Evolutionary conservation across 2,329 filamentous ascomycete genomes (phyloP), one percentile per base, ranked within the genome.

Genomic region (Talaromyces albobiverticillius): DNA sequence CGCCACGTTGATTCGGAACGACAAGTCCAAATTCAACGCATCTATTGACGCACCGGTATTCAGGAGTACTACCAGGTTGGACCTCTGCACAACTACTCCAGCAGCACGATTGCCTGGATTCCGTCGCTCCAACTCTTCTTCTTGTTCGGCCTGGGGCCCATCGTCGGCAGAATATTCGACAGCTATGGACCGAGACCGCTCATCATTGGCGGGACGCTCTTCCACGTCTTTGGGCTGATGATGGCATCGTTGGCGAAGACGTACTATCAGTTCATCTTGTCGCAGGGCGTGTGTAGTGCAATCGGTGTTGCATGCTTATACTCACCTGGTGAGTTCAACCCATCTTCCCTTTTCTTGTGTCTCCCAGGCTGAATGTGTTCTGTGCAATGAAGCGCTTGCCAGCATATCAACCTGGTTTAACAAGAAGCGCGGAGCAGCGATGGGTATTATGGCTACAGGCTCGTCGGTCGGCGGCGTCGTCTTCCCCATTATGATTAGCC

Each of bases 121-220:
- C 75, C 80, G 0, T 81, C 80, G 1, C 64, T 83, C 6, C 78
- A 84, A 57, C 69, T 79, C n/a, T 82, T 80, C 61, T 76, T 82
- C 62, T 77, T 86, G 75, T 79, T 81, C 63, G 70, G 64, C 38
- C 64, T 72, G 62, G 78, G 79, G 8, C 71, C 80, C 42, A 62
- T 80, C 11, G 76, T 83, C 14, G 86, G 86, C 2, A 81, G 80
- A 53, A 43, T 84, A 0, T 86, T 79, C 59, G 85, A 88, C 62
- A 79, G 75, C 51, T 80, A 82, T 56, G 85, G 86, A 0, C 83
- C 84, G n/a, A 76, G 78, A 55, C 57, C 64, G 3, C 67, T 82
- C 8, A 64, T 81, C 18, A 50, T 69, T 23, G 68, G 71, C 38
- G 78, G 78, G 14, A 69, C 71, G 20, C 61, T 77, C 51, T 65